Evolutionary conservation across 306 rosid genomes (phyloP).

Genomic region (Arachis stenosperma): DNA sequence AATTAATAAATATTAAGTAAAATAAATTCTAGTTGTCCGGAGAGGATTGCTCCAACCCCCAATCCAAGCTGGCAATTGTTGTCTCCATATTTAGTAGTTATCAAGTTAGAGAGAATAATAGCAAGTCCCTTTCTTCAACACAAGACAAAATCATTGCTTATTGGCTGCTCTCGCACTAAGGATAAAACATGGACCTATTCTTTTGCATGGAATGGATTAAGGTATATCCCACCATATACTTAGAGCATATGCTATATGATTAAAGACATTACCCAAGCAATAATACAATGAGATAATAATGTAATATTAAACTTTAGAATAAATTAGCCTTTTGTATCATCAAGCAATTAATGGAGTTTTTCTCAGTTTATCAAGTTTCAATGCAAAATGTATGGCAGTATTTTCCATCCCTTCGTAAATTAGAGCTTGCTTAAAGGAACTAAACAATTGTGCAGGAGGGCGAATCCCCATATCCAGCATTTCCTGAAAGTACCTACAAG

Average conservation of each 20-base stretch:
- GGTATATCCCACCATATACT: neutral
- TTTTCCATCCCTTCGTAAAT: neutral
- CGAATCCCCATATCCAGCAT: neutral
- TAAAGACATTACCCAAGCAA: neutral
- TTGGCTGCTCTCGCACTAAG: neutral
- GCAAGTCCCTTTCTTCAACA: neutral
- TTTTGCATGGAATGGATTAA: neutral
- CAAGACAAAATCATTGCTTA: neutral
- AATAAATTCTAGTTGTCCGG: neutral
- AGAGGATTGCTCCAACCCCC: neutral
- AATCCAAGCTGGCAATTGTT: neutral
- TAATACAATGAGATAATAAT: too few species aligned
- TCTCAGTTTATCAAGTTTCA: neutral
- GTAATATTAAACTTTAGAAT: neutral
- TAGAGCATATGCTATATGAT: neutral
- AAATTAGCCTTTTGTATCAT: too few species aligned
- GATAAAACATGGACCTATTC: neutral
- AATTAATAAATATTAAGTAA: too few species aligned
- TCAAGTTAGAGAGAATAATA: neutral
- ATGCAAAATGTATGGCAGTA: neutral
- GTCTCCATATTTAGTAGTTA: neutral
- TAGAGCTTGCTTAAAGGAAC: neutral
- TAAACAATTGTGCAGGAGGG: neutral
- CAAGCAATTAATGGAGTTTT: neutral
- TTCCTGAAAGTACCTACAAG: neutral